Evolutionary conservation across 768 basidiomycete species (phyloP).

Genomic region (Tylopilus sp.): DNA sequence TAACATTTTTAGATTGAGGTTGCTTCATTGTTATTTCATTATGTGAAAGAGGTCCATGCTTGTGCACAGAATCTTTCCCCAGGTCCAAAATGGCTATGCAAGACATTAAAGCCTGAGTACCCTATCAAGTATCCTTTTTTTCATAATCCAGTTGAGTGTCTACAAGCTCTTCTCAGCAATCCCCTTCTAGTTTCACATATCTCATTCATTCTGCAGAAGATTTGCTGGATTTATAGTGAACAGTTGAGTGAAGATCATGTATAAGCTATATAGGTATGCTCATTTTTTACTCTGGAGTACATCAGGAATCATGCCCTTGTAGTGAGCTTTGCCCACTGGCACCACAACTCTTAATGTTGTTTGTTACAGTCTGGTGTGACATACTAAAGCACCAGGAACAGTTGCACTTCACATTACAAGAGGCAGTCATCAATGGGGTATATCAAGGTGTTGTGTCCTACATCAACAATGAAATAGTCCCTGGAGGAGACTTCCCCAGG

Average conservation of each 20-base stretch:
- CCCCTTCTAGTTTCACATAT: not conserved
- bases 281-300: too few relatives aligned
- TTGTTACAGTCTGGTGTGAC: too few relatives aligned
- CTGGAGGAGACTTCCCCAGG: too few relatives aligned
- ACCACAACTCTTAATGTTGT: too few relatives aligned
- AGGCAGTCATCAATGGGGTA: too few relatives aligned
- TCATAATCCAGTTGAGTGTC: not conserved
- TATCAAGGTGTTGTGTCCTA: too few relatives aligned
- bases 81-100: not conserved
- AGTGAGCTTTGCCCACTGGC: too few relatives aligned
- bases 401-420: too few relatives aligned
- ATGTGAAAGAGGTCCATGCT: not conserved
- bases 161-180: not conserved
- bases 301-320: too few relatives aligned
- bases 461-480: too few relatives aligned
- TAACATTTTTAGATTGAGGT: not conserved
- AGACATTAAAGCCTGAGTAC: not conserved
- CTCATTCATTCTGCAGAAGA: not conserved
- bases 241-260: not conserved
- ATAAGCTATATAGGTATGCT: conserved; percentile 1
- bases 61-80: not conserved
- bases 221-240: not conserved
- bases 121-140: not conserved
- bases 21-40: not conserved
- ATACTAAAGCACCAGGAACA: too few relatives aligned